Evolutionary conservation across 2,329 filamentous ascomycete species (phyloP).

Genomic region (Fusarium coffeatum): DNA sequence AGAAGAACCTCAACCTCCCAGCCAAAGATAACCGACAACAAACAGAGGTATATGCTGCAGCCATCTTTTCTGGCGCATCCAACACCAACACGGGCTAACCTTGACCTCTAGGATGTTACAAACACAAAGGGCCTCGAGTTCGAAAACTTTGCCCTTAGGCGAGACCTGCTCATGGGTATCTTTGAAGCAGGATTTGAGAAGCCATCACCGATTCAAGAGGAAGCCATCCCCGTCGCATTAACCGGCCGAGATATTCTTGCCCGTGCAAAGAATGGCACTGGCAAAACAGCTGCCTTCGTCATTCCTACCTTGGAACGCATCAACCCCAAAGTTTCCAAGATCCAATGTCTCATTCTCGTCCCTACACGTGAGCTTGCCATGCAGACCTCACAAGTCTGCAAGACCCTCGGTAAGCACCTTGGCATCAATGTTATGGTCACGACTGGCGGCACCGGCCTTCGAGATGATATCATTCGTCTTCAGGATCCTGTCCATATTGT

Average conservation of each 20-base stretch:
- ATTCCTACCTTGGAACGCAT: conserved; percentile 95
- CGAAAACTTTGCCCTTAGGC: conserved; percentile 95
- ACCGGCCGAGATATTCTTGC: conserved; percentile 96
- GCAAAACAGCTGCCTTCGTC: conserved; percentile 97
- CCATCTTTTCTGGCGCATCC: conserved; percentile 12
- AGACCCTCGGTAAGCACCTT: conserved; percentile 96
- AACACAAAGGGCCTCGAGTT: conserved; percentile 98
- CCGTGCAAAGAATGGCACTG: conserved; percentile 97
- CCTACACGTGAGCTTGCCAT: conserved; percentile 96
- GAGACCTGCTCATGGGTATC: conserved; percentile 97
- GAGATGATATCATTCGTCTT: conserved; percentile 95
- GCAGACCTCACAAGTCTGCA: conserved; percentile 99
- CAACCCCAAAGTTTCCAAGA: conserved; percentile 96
- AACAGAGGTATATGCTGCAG: conserved; percentile 71
- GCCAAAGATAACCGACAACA: conserved; percentile 81
- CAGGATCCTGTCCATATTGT: conserved; percentile 97
- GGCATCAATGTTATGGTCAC: conserved; percentile 99
- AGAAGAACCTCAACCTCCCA: conserved; percentile 77
- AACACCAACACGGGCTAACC: conserved; percentile 32
- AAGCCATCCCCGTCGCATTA: conserved; percentile 95
- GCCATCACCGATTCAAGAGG: conserved; percentile 98
- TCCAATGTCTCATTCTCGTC: conserved; percentile 94
- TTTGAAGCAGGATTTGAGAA: conserved; percentile 99
- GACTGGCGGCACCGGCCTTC: conserved; percentile 92
- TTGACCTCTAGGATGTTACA: conserved; percentile 82